Evolutionary conservation across 2,329 filamentous ascomycete genomes (phyloP), one percentile per base, ranked within the genome.

Genomic region (Dichotomopilus funicola): DNA sequence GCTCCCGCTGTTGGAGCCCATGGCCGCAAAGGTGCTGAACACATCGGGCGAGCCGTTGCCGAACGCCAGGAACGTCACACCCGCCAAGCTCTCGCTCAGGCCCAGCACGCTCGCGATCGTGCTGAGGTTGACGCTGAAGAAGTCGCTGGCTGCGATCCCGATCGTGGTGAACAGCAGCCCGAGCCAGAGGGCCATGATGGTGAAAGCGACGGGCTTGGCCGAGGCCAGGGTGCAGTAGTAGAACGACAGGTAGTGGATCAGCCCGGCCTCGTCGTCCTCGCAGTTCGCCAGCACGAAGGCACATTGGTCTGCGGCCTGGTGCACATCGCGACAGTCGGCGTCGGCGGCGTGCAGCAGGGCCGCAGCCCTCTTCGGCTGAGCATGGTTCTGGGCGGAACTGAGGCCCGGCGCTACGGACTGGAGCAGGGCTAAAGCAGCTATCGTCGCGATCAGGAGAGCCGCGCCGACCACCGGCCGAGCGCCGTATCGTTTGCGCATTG

Each of bases 1-100:
- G 74, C 91, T 95, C n/a, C 92, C 92, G 68, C 91, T 96, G 67
- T 97, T 90, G 31, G 91, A 96, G 66, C 86, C 86, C 90, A 99
- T 97, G 63, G 94, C 95, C 12, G 94, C 94, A 73, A 99, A 97
- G 2, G 94, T 99, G 62, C 91, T 96, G 72, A 99, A 99, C 46
- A 99, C 91, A 71, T 99, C 94, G 2, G 94, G 94, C 59, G 92
- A 97, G 51, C 94, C 94, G 75, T 99, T 99, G 61, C 94, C 94
- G 72, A 99, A 95, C 7, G 94, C 94, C 51, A 99, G 75, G 66
- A 99, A 95, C 0, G 94, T 99, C 34, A 99, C 95, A 38, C 94
- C 94, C 0, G 94, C 91, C 72, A 99, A 80, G 70, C 90, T 97
- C 75, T 99, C 91, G 70, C 91, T 96, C 76, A 99, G 86, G 19